Evolutionary conservation across 2,329 filamentous ascomycete species (phyloP), one percentile per base, ranked within the genome.

Genomic region (Venturia effusa): DNA sequence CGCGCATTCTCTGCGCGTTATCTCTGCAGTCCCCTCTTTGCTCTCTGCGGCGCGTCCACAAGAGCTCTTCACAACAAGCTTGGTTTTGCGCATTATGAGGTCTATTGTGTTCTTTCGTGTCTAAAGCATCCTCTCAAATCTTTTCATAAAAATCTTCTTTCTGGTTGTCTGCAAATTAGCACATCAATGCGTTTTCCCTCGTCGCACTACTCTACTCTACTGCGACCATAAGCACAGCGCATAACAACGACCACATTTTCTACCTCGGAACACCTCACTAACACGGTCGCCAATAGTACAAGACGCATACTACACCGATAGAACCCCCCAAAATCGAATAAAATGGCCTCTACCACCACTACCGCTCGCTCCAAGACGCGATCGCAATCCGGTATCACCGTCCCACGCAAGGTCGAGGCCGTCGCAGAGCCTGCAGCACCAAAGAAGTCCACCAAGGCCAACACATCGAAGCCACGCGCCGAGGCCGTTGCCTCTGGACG

Each of bases 391-490:
- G 59, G 59, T 22, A 60, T 60, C 34, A 60, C 59, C 59, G 40
- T 40, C 37, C 61, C 61, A 40, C 41, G 61, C n/a, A 37, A 37
- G 32, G 32, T 62, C 30, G 61, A 62, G 32, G 45, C 61, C n/a
- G 34, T 43, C 40, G 61, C 37, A 51, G 40, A 40, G 45, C 4
- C 43, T 24, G 32, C 24, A n/a, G 32, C 24, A n/a, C 39, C 39
- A 22, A 62, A 45, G 40, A 62, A 62, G 17, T 41, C 30, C 17
- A 54, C 61, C 41, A 62, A 62, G 32, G 61, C 61, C 41, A 62
- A 62, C 19, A 60, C 59, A 17, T 60, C 59, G 1, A 57, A 57
- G 51, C 51, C 51, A 34, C 51, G 51, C 22, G 27, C 51, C n/a
- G 59, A 27, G 59, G 40, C 34, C 17, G 59, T 60, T 43, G 40